phyloP scores from a whole-genome alignment of 2,329 filamentous ascomycete genomes.

The Endothia cerciana region DNA sequence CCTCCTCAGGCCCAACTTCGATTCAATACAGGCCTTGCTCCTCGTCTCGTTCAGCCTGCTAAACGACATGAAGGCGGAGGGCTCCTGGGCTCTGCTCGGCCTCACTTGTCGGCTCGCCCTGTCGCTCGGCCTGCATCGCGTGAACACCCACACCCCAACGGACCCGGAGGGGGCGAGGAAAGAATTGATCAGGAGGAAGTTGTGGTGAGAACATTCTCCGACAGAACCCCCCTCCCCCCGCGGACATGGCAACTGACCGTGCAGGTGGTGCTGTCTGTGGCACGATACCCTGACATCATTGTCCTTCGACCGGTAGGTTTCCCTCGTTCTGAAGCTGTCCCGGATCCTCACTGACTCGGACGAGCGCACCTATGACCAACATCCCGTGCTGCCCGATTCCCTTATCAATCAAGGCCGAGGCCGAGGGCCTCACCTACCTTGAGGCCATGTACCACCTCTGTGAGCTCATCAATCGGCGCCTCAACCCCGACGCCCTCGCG shows the following conservation, averaged over 20 bases:
- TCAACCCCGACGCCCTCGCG: conserved; percentile 58
- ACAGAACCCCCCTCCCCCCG: too few relatives aligned
- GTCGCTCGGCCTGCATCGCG: conserved; percentile 63
- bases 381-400: conserved; percentile 61
- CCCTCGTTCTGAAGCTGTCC: neutral
- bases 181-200: conserved; percentile 57
- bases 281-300: conserved; percentile 68
- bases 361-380: conserved; percentile 65
- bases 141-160: conserved; percentile 47
- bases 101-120: conserved; percentile 68
- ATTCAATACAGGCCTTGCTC: conserved; percentile 67
- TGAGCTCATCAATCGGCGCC: conserved; percentile 60
- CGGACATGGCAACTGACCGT: conserved; percentile 33
- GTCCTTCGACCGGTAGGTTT: conserved; percentile 62
- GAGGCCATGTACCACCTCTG: conserved; percentile 69
- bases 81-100: conserved; percentile 67
- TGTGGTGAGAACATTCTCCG: conserved; percentile 50
- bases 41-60: conserved; percentile 66
- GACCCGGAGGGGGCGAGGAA: conserved; percentile 52
- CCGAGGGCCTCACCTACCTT: conserved; percentile 60
- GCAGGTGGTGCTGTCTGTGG: conserved; percentile 66
- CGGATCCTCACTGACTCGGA: conserved; percentile 6
- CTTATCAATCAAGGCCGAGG: conserved; percentile 44
- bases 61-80: conserved; percentile 72
- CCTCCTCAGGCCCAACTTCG: conserved; percentile 64